phyloP scores from a whole-genome alignment of 164 flowering plant genomes.

The Taxillus chinensis region DNA sequence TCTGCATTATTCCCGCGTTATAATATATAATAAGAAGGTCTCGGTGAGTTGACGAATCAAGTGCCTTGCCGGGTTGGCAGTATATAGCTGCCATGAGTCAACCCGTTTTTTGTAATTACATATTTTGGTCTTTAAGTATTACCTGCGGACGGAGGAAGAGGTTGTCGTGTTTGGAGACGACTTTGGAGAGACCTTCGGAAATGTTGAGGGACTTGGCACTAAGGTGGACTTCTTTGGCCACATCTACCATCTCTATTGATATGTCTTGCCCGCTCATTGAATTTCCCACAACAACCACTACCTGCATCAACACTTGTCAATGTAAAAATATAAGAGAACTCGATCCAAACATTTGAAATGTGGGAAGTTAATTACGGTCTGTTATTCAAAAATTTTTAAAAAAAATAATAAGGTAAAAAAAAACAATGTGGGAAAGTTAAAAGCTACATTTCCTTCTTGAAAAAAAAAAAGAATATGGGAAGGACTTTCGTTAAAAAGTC shows the following conservation, averaged over 20 bases:
- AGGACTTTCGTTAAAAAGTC: too few species aligned
- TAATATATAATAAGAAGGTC: neutral
- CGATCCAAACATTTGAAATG: too few species aligned
- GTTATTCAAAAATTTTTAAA: too few species aligned
- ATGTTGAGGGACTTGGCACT: constrained; percentile 51
- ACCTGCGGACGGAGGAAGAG: constrained; percentile 73
- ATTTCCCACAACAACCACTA: constrained; percentile 79
- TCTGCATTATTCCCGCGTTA: constrained; percentile 29
- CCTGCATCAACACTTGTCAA: constrained; percentile 23
- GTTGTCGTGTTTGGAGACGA: constrained; percentile 49
- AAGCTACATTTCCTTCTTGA: too few species aligned
- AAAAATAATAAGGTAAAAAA: too few species aligned
- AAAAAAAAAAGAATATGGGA: too few species aligned
- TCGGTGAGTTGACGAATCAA: too few species aligned
- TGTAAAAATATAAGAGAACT: neutral
- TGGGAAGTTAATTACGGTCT: too few species aligned
- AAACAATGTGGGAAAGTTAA: too few species aligned
- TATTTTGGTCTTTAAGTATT: neutral
- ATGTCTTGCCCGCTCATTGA: constrained; percentile 79
- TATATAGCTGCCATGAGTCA: too few species aligned
- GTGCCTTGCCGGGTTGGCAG: too few species aligned
- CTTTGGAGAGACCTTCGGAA: constrained; percentile 61
- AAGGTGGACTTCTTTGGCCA: constrained; percentile 75
- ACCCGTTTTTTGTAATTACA: too few species aligned
- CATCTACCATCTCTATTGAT: constrained; percentile 73